Evolutionary conservation across 345 rosid species (phyloP), one percentile per base, ranked within the genome.

Genomic region (Streptanthus diversifolius): DNA sequence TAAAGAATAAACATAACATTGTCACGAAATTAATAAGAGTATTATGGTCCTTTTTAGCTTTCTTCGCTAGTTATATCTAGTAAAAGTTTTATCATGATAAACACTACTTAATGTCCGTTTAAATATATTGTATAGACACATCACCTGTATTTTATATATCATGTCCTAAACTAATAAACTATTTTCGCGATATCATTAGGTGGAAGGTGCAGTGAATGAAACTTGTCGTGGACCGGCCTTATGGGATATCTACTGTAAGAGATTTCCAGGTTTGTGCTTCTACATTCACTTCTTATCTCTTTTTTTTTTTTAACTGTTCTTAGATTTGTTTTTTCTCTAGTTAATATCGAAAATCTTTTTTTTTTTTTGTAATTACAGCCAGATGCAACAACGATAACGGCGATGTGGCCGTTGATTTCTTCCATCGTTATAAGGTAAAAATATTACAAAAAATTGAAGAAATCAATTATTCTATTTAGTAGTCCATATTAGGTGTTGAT

Each of bases 381-480:
- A 63, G 63, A 37, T 76, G 79, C 22, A 63, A 29, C 24, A 1
- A 11, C 59, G 65, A 69, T 5, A 36, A 35, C 21, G 85, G 78
- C 0, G 71, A 48, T 15, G 77, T 69, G n/a, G 85, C 84, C 0
- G 79, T 80, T n/a, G 77, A 84, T 29, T 80, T 76, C 48, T 84
- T 75, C 70, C 73, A 80, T 62, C 81, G 65, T 53, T 82, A 77
- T 40, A 71, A 80, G 85, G 83, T 84, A 81, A 3, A 35, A 32
- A 39, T 49, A 29, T 11, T 22, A 8, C 12, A 13, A 33, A 5
- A 35, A 2, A 60, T 12, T 58, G 15, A 49, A 62, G 6, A 72
- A 5, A 52, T 1, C 29, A 35, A 14, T 22, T 37, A 15, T 7
- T 27, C 2, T 35, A 18, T 2, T 41, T 25, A 35, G 0, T 52